phyloP scores from a whole-genome alignment of 768 basidiomycete species.

The Chiua virens region DNA sequence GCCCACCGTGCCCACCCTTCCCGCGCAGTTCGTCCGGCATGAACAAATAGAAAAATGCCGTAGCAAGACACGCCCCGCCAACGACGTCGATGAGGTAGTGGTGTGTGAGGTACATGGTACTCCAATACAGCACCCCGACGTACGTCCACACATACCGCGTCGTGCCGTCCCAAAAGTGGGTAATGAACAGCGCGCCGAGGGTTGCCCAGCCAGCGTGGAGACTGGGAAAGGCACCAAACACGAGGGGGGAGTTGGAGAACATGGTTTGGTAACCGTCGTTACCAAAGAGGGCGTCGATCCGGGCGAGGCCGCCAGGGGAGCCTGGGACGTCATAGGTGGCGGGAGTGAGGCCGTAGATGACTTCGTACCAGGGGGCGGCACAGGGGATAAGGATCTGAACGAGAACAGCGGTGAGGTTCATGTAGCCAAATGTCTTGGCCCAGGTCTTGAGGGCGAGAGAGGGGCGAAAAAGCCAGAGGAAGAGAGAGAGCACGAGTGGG shows the following conservation, averaged over 20 bases:
- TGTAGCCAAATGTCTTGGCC: constrained; percentile 86
- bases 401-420: constrained; percentile 88
- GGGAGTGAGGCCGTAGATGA: constrained; percentile 94
- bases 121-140: constrained; percentile 88
- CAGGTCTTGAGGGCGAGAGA: constrained; percentile 80
- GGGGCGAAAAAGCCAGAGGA: constrained; percentile 88
- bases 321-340: constrained; percentile 92
- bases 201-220: constrained; percentile 91
- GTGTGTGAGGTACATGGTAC: constrained; percentile 97
- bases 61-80: constrained; percentile 88
- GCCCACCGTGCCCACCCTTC: constrained; percentile 41
- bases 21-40: constrained; percentile 80
- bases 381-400: constrained; percentile 89
- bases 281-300: constrained; percentile 89
- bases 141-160: constrained; percentile 77
- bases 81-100: constrained; percentile 99
- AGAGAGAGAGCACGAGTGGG: constrained; percentile 83
- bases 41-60: constrained; percentile 82
- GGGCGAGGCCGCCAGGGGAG: constrained; percentile 87
- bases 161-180: constrained; percentile 88
- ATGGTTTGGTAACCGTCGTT: constrained; percentile 70
- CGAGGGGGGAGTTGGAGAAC: constrained; percentile 87
- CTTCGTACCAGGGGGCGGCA: constrained; percentile 96
- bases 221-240: constrained; percentile 96
- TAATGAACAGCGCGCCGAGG: constrained; percentile 88